Percentiles rank a stretch among this genome's conserved stretches.
phyloP scores from a whole-genome alignment of 140 eudicot species.

The Flaveria floridana region DNA sequence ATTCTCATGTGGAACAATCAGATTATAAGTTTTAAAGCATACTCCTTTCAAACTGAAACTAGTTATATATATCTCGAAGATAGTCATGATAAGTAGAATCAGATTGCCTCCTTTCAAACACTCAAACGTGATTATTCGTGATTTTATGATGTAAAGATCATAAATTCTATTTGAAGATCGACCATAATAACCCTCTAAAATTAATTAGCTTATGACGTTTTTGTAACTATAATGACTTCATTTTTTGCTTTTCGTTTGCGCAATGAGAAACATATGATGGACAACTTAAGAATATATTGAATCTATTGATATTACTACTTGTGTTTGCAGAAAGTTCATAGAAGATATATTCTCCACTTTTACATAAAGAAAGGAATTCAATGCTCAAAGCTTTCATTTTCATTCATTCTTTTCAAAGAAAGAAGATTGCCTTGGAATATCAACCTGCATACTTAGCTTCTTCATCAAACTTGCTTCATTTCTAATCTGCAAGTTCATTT shows the following conservation, averaged over 20 bases:
- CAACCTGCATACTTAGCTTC: conserved; percentile 21
- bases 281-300: conserved; percentile 27
- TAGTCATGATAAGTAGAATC: not conserved
- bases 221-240: too few species aligned
- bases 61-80: too few species aligned
- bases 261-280: not conserved
- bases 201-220: too few species aligned
- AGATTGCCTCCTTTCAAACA: not conserved
- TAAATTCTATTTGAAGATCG: too few species aligned
- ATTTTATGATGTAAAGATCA: too few species aligned
- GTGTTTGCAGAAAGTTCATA: conserved; percentile 31
- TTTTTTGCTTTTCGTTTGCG: too few species aligned
- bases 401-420: conserved; percentile 25
- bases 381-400: conserved; percentile 45
- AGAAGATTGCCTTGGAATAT: not conserved
- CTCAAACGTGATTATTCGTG: too few species aligned
- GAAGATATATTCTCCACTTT: conserved; percentile 52
- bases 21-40: too few species aligned
- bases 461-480: conserved; percentile 28
- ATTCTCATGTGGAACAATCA: not conserved
- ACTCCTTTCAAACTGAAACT: not conserved
- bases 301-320: conserved; percentile 29
- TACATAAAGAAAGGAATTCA: conserved; percentile 40
- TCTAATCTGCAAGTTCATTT: too few species aligned
- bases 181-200: too few species aligned